phyloP scores from a whole-genome alignment of 371 early-diverging fungal genomes.

The Choanephora cucurbitarum region DNA sequence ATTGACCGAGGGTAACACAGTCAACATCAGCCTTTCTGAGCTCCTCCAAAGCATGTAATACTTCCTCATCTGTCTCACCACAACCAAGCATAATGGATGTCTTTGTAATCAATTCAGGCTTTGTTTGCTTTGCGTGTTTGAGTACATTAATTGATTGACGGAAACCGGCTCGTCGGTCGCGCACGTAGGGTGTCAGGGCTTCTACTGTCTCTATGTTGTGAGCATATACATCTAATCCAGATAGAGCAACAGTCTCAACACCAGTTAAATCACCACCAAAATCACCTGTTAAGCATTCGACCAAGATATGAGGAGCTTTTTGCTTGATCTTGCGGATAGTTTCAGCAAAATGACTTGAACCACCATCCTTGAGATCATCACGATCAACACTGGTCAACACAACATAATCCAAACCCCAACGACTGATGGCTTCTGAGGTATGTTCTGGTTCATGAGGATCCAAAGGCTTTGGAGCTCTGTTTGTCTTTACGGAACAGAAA shows the following conservation, averaged over 20 bases:
- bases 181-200: conserved; percentile 85
- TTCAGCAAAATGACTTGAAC: conserved; percentile 92
- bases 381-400: conserved; percentile 97
- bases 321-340: conserved; percentile 87
- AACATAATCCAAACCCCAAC: conserved; percentile 97
- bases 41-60: conserved; percentile 84
- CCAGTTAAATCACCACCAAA: conserved; percentile 81
- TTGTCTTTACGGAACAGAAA: conserved; percentile 98
- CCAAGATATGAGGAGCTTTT: conserved; percentile 89
- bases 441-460: conserved; percentile 94
- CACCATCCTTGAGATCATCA: conserved; percentile 94
- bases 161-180: conserved; percentile 94
- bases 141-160: conserved; percentile 90
- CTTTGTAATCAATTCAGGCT: conserved; percentile 88
- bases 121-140: conserved; percentile 81
- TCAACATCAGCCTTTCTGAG: conserved; percentile 88
- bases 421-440: conserved; percentile 91
- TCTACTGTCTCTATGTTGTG: conserved; percentile 99
- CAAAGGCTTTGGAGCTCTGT: conserved; percentile 82
- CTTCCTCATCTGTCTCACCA: conserved; percentile 95
- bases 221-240: conserved; percentile 97
- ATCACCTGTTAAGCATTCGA: conserved; percentile 97
- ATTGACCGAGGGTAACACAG: conserved; percentile 97
- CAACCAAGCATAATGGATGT: conserved; percentile 97
- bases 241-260: conserved; percentile 82